Base-by-base conservation (phyloP, 2,329 filamentous ascomycete genomes). In the Fusarium guadeloupense region DNA sequence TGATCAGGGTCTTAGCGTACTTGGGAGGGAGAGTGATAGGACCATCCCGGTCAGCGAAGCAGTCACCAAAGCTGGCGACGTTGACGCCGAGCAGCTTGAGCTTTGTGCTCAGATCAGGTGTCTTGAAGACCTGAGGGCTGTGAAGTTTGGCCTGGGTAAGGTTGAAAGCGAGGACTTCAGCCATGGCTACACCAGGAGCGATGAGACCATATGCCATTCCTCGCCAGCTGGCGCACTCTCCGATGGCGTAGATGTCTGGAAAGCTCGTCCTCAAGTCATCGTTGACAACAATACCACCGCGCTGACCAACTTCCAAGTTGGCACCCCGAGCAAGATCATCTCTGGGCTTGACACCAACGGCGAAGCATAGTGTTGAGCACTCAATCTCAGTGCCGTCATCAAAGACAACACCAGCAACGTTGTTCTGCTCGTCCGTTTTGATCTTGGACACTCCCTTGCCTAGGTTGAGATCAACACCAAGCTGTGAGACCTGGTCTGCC, bases 61-160 rank as follows among this genome's bases (percentile, higher is more conserved):
- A 97, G 72, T 97, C 93, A 1, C 93, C 93, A 71, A 97, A 97
- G 70, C 91, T 95, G 16, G 93, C 93, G 5, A 97, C 93, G 64
- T 97, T 91, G 9, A 97, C 92, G 1, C 93, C 93, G 0, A 97
- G 82, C 0, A 97, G 80, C 80, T 97, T 97, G 25, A 97, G 79
- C 73, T 96, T 97, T 0, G 93, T 97, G 80, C 93, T 96, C 34
- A 97, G 80, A 73, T 97, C 92, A 0, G 93, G 93, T 5, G 88
- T 80, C 74, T 91, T 92, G 80, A 96, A 96, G 25, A 80, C 80
- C 26, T 90, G 82, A 3, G 85, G 85, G 7, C 85, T 76, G 71
- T 94, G 90, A 3, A 86, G 83, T 71, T 89, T 89, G 26, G 91
- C 90, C 72, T 93, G 89, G 4, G 93, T 96, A 54, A 97, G 84